Evolutionary conservation across 208 protist genomes (phyloP), one percentile per base, ranked within the genome.

Genomic region (Histomonas meleagridis): DNA sequence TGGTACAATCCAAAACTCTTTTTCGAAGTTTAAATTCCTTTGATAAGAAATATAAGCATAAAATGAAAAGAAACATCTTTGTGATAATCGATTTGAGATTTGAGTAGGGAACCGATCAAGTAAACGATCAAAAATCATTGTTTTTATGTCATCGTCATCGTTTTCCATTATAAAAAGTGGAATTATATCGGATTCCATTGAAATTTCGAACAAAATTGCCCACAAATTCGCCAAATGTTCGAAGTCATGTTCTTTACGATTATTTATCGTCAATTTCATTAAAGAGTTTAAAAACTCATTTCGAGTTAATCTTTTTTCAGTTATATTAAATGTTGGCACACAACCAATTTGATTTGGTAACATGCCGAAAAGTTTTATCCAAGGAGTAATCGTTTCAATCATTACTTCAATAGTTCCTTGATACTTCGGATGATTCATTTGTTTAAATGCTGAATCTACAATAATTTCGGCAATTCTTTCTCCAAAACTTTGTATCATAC

Each of bases 11-110:
- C 76, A 86, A 55, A 51, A 55, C 38, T 86, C 76, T 38, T 86
- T 48, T 35, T 86, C 76, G 46, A 51, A 38, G 32, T 86, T 43
- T 16, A 2, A 21, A 2, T 55, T 51, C 4, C 26, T 43, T 49
- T 86, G 76, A 46, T 53, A 86, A 16, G 76, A n/a, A 38, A 86
- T 46, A 86, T 53, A 86, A 38, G 76, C 76, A 38, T 86, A 86
- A 49, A 38, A 86, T 51, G 76, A 32, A 49, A 86, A 86, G 4
- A 32, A 55, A 49, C 76, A 86, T 51, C 76, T 51, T 48, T 86
- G 23, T 38, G 46, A 40, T 14, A 86, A 38, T 18, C n/a, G n/a
- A 28, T 43, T 48, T 32, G 38, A 32, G 7, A 65, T 65, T n/a
- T n/a, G n/a, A n/a, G n/a, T n/a, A n/a, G n/a, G n/a, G n/a, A n/a